These are phyloP conservation scores for Rhizopus stolonifer DNA, from an alignment of 371 early-diverging fungal genomes.

Conservation along the genomic window DNA sequence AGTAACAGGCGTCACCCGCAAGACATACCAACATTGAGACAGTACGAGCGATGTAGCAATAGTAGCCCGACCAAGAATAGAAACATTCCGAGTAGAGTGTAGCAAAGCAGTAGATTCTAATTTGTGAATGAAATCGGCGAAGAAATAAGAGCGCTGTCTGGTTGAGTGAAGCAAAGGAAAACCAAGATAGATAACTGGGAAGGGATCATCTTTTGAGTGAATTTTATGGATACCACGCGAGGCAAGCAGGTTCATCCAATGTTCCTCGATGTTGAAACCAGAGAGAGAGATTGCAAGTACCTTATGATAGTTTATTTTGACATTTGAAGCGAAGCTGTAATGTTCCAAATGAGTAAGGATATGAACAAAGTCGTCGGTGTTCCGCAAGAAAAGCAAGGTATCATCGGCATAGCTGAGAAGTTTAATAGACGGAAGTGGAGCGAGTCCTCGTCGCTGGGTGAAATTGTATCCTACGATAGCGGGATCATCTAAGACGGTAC, in stretches of 20 bases:
- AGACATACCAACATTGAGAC: neutral
- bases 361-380: neutral
- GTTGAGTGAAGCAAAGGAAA: too few relatives aligned
- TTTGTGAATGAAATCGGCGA: too few relatives aligned
- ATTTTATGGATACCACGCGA: neutral
- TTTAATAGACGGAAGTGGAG: neutral
- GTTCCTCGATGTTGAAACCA: neutral
- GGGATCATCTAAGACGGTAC: neutral
- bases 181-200: too few relatives aligned
- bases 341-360: neutral
- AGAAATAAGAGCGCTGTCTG: too few relatives aligned
- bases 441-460: neutral
- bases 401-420: neutral
- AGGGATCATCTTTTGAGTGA: too few relatives aligned
- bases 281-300: constrained; percentile 1
- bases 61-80: too few relatives aligned
- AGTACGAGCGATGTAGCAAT: too few relatives aligned
- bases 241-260: neutral
- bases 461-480: too few relatives aligned
- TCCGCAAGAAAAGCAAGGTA: neutral
- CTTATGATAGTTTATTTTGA: constrained; percentile 6
- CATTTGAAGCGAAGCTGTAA: constrained; percentile 9
- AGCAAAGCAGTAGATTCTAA: too few relatives aligned
- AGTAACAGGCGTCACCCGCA: neutral
- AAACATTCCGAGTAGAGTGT: too few relatives aligned